A percentile compares a stretch with the other conserved stretches of the same genome.
Conservation (phyloP, 2,329 filamentous ascomycete species). For the Beauveria caledonica region DNA sequence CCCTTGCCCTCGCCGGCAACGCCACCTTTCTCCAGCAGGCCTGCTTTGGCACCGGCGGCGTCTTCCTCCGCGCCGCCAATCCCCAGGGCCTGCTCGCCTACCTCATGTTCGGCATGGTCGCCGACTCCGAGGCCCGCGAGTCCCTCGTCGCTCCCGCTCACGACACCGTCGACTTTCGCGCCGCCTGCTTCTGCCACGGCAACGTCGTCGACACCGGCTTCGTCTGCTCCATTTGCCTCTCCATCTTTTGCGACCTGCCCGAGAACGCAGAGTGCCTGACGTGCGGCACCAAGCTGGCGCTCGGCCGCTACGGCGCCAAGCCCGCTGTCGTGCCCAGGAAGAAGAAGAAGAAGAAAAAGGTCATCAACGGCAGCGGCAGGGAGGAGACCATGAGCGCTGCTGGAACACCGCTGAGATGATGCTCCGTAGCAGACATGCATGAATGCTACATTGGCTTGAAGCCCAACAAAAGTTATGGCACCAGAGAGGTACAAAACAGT, state of each 20-base stretch:
- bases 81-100: conserved; percentile 77
- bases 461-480: conserved; percentile 3
- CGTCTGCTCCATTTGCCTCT: conserved; percentile 92
- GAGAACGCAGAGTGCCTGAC: conserved; percentile 65
- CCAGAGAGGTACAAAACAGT: conserved; percentile 7
- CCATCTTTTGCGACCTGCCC: conserved; percentile 72
- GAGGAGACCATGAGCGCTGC: conserved; percentile 52
- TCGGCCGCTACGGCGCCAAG: conserved; percentile 67
- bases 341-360: conserved; percentile 71
- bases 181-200: conserved; percentile 96
- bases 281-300: conserved; percentile 68
- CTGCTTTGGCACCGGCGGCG: conserved; percentile 51
- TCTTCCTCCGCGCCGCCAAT: conserved; percentile 43
- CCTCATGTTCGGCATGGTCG: conserved; percentile 87
- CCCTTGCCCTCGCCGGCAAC: conserved; percentile 74
- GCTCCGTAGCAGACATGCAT: background rate
- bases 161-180: conserved; percentile 87
- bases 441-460: background rate
- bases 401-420: conserved; percentile 47
- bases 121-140: conserved; percentile 46
- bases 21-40: conserved; percentile 94
- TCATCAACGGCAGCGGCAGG: conserved; percentile 41
- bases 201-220: conserved; percentile 86
- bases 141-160: conserved; percentile 71
- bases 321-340: conserved; percentile 65